Conservation (phyloP, 306 rosid genomes). For the Mimosa bimucronata region DNA sequence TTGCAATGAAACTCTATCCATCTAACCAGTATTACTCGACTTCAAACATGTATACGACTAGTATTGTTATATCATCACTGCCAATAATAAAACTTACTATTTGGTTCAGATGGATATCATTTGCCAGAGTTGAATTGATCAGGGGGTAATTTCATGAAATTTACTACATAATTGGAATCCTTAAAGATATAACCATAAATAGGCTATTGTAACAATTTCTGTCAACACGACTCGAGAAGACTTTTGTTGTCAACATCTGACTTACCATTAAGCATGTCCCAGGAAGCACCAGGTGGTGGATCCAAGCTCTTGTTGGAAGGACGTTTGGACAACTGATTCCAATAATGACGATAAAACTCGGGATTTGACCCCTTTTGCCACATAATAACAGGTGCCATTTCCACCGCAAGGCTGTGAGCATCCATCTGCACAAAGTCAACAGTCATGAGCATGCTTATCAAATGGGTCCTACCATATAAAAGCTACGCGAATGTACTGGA, state of each 20-base stretch:
- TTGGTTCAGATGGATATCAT: neutral
- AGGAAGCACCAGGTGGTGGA: constrained; percentile 55
- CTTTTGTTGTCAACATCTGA: constrained; percentile 18
- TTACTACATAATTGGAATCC: neutral
- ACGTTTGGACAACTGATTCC: constrained; percentile 63
- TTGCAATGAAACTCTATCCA: neutral
- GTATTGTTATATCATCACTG: neutral
- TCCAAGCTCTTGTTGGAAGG: constrained; percentile 63
- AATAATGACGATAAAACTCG: constrained; percentile 65
- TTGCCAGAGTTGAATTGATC: constrained; percentile 10
- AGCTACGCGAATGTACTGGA: constrained; percentile 2
- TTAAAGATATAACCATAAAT: neutral
- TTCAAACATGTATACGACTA: neutral
- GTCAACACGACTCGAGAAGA: constrained; percentile 1
- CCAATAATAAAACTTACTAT: neutral
- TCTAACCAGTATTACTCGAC: neutral
- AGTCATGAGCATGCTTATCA: constrained; percentile 36
- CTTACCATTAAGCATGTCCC: constrained; percentile 90
- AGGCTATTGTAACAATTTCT: neutral
- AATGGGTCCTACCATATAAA: constrained; percentile 4
- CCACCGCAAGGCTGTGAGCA: constrained; percentile 80
- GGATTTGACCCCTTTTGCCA: constrained; percentile 75
- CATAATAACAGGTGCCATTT: constrained; percentile 87
- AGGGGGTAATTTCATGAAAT: constrained; percentile 16
- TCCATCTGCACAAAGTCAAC: constrained; percentile 74